phyloP scores from a whole-genome alignment of 176 grass and related monocot genomes.

The Puya raimondii region DNA sequence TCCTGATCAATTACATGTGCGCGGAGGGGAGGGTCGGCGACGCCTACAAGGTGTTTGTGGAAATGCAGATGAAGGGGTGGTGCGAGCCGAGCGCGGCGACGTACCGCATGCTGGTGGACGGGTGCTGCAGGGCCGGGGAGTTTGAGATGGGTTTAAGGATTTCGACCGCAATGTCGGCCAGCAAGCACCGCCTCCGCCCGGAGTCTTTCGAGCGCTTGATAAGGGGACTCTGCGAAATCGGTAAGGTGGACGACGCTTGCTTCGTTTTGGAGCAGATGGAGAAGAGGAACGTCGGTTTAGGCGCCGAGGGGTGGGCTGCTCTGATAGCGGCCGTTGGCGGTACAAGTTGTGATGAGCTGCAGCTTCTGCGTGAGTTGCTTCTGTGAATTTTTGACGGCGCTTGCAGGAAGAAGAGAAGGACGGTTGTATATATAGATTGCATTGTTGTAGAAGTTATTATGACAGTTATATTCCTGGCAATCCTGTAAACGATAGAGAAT shows the following conservation, averaged over 20 bases:
- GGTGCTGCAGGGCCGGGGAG: constrained; percentile 38
- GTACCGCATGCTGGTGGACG: constrained; percentile 38
- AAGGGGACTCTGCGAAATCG: constrained; percentile 26
- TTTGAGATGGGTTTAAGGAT: constrained; percentile 41
- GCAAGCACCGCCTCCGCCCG: neutral
- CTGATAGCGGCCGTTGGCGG: constrained; percentile 6
- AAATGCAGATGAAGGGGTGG: constrained; percentile 63
- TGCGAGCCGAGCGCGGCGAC: constrained; percentile 35
- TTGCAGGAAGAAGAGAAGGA: no score
- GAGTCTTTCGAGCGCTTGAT: constrained; percentile 11
- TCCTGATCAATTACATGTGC: constrained; percentile 50
- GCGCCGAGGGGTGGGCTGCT: constrained; percentile 11
- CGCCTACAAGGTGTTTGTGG: constrained; percentile 48
- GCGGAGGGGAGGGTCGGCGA: constrained; percentile 32
- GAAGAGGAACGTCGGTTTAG: constrained; percentile 13
- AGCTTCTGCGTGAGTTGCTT: neutral
- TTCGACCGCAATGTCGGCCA: constrained; percentile 22
- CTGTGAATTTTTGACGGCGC: neutral
- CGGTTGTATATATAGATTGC: no score
- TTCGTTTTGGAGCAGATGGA: constrained; percentile 18
- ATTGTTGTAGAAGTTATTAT: no score
- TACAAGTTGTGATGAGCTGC: neutral
- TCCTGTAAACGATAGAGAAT: no score
- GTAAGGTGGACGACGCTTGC: constrained; percentile 19
- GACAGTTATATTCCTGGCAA: no score